Base-by-base conservation (phyloP, 1,284 basidiomycete species). In the Lentinula novae-zelandiae region DNA sequence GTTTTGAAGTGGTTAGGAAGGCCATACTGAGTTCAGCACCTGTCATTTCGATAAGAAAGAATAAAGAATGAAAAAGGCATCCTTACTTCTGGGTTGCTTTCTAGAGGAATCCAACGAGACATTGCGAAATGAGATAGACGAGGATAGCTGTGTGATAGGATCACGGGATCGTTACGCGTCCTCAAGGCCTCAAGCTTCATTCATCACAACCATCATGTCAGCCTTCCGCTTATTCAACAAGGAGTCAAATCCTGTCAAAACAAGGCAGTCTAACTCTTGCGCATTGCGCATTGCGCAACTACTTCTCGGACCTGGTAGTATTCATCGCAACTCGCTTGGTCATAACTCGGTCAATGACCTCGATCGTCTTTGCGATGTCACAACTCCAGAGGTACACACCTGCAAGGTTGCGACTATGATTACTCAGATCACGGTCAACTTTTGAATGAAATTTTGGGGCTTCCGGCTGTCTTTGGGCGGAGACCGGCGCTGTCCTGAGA, bases 11-110 rank as follows among this genome's bases (percentile, higher is more conserved):
- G 38, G 46, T 46, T 36, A 53, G 20, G 17, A 17, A 7, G 7
- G 20, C 64, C 79, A 66, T 67, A 82, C 82, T 38, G 72, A 69
- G 65, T 85, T 83, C 57, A 86, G 75, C 1, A 85, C 81, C 84
- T 85, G 62, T 42, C 57, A 34, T 50, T 58, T 39, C 55, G 48
- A 36, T 40, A 17, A 57, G 42, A 42, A 48, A 34, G 44, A 44
- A 48, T 63, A 46, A 65, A 53, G 34, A 10, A 34, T 40, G 13
- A 53, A 46, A 22, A 12, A 15, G 17, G 31, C 36, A 9, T 5
- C 62, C 75, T 64, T 68, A 89, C 89, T 62, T 92, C 85, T 61
- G 90, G 89, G 65, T 87, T 89, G 60, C 87, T 85, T 74, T 92
- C 90, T 10, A 92, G 78, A 7, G 90, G 90, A 55, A 92, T 84